Evolutionary conservation across 2,329 filamentous ascomycete species (phyloP).

Genomic region (Pseudomassariella vexata): DNA sequence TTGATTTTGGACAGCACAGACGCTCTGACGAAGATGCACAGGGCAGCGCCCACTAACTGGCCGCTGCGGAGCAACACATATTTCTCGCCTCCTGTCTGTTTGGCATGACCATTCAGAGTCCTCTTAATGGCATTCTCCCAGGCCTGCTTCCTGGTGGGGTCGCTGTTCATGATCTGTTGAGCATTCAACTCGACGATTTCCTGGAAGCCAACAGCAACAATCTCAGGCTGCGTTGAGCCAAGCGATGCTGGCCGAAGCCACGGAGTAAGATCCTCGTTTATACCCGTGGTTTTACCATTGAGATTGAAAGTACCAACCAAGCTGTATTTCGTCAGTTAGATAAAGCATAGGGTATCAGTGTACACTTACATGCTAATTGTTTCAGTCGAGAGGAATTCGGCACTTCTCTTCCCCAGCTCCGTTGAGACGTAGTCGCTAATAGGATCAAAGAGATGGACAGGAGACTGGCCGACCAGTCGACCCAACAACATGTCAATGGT

Average conservation of each 20-base stretch:
- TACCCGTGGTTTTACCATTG: constrained; percentile 77
- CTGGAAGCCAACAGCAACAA: constrained; percentile 89
- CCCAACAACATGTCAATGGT: constrained; percentile 93
- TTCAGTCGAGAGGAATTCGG: constrained; percentile 71
- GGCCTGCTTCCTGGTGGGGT: constrained; percentile 74
- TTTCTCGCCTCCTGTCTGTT: constrained; percentile 59
- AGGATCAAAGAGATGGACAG: constrained; percentile 86
- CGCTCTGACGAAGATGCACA: constrained; percentile 85
- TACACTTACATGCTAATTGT: constrained; percentile 65
- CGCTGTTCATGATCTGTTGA: constrained; percentile 98
- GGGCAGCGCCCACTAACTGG: constrained; percentile 87
- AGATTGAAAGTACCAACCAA: constrained; percentile 87
- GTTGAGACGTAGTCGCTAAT: constrained; percentile 84
- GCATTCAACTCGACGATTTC: constrained; percentile 98
- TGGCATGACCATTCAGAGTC: constrained; percentile 69
- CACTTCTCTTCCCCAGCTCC: constrained; percentile 63
- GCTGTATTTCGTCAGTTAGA: constrained; percentile 23
- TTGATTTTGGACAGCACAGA: constrained; percentile 77
- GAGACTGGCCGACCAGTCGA: constrained; percentile 72
- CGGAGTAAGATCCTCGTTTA: constrained; percentile 71
- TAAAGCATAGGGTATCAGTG: constrained; percentile 1
- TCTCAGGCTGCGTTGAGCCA: constrained; percentile 65
- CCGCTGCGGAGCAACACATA: constrained; percentile 90
- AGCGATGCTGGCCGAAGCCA: constrained; percentile 71
- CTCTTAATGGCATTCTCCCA: constrained; percentile 82